Conservation (phyloP, 441 rosid genomes). For the Viola pubescens region DNA sequence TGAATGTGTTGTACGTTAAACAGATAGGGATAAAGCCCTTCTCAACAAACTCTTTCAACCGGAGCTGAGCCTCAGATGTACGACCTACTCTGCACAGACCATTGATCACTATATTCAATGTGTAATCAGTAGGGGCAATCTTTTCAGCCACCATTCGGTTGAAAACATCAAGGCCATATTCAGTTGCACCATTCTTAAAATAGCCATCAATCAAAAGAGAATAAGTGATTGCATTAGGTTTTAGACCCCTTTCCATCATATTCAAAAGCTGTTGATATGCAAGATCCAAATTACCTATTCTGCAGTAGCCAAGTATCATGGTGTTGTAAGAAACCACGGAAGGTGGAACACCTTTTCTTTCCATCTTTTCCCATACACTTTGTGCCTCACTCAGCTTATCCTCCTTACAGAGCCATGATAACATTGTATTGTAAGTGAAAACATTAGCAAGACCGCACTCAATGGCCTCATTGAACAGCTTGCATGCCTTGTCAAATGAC, state of each 20-base stretch:
- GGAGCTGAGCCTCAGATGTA: constrained; percentile 40
- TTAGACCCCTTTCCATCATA: constrained; percentile 36
- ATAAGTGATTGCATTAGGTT: constrained; percentile 51
- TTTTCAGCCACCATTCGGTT: constrained; percentile 41
- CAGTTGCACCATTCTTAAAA: constrained; percentile 41
- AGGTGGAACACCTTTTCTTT: constrained; percentile 28
- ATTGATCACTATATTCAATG: constrained; percentile 45
- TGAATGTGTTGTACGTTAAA: constrained; percentile 50
- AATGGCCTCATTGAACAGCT: constrained; percentile 41
- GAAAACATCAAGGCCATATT: constrained; percentile 37
- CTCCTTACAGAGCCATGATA: constrained; percentile 41
- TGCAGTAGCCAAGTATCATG: constrained; percentile 56
- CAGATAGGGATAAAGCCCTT: constrained; percentile 38
- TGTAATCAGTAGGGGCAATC: constrained; percentile 42
- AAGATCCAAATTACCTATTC: constrained; percentile 34
- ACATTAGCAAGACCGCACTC: constrained; percentile 33
- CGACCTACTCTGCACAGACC: constrained; percentile 57
- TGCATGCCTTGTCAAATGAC: constrained; percentile 34
- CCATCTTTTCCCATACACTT: constrained; percentile 53
- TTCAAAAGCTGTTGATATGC: constrained; percentile 32
- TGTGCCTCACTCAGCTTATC: constrained; percentile 43
- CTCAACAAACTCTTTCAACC: constrained; percentile 32
- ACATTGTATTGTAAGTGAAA: constrained; percentile 39
- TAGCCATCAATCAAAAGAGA: constrained; percentile 55
- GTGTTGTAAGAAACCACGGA: constrained; percentile 49